Evolutionary conservation across 176 grass and related monocot species (phyloP).

Genomic region (Puccinellia tenuiflora): DNA sequence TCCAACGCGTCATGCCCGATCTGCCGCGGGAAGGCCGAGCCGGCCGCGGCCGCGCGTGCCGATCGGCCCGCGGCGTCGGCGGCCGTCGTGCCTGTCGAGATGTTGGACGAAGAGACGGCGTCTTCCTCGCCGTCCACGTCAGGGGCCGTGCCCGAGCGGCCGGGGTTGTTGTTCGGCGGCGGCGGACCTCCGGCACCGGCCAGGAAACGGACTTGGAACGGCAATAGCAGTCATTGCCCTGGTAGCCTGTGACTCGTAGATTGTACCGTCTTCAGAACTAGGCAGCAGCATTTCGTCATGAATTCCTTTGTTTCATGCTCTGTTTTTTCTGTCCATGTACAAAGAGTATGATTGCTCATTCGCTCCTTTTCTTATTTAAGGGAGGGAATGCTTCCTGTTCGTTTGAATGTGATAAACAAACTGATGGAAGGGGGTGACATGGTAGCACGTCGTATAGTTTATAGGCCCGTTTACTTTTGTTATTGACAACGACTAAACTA

Average conservation of each 20-base stretch:
- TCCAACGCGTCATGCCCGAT: constrained; percentile 54
- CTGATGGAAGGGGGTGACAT: background rate
- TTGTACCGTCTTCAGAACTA: background rate
- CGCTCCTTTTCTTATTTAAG: background rate
- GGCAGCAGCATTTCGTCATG: background rate
- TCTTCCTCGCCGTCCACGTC: background rate
- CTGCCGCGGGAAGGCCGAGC: constrained; percentile 44
- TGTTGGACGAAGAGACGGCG: background rate
- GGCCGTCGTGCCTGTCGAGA: background rate
- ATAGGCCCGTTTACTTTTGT: background rate
- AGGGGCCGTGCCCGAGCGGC: background rate
- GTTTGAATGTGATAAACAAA: background rate
- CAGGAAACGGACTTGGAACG: constrained; percentile 24
- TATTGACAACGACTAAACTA: background rate
- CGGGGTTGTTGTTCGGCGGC: background rate
- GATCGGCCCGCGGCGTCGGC: background rate
- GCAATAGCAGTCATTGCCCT: constrained; percentile 8
- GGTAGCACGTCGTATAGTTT: background rate
- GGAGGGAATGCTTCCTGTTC: background rate
- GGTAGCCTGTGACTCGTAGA: background rate
- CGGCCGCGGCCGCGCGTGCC: background rate
- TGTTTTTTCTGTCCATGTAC: background rate
- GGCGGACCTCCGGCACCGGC: background rate
- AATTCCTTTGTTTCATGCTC: background rate
- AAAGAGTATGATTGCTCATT: background rate